Base-by-base conservation (phyloP, 2,329 filamentous ascomycete genomes). In the Ambrosiella xylebori region DNA sequence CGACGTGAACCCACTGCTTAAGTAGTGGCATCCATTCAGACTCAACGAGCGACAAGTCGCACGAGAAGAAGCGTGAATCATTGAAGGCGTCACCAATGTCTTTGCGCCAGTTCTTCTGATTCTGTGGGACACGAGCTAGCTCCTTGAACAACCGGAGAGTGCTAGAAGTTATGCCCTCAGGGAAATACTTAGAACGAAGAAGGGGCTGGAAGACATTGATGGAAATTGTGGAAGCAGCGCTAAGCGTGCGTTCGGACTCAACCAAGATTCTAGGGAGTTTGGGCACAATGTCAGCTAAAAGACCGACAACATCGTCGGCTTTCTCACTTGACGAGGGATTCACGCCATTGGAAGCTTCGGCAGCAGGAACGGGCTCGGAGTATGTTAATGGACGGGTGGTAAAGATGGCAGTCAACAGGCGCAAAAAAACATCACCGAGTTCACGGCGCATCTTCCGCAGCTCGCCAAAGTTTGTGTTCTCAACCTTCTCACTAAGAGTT, bases 391-490 rank as follows among this genome's bases (percentile, higher is more conserved):
- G 88, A 45, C 88, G 81, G 7, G 88, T 94, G 0, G 93, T 95
- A 67, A 97, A 96, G 1, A 94, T 85, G n/a, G 91, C 93, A 2
- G 90, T 87, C 12, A 98, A 76, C 1, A 98, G 78, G 13, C 90
- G 79, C 11, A 93, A 76, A 66, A 97, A 94, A 1, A 96, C 77
- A 65, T 98, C 93, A 86, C 87, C 87, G 15, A 97, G 74, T 61
- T 97, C 91, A 67, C 86, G 81, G 61, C 90, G 81, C 88, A 96
- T 95, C 69, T 85, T 89, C 56, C 83, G 79, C 70, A 96, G 88
- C 71, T 97, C 91, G 39, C 91, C 91, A 70, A 96, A 97, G 65
- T 90, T 96, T 11, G 91, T 98, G 64, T 98, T 96, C 68, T 96
- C 90, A 54, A 97, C 86, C 73, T 98, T 98, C 67, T 93, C 86